A percentile compares a stretch with the other conserved stretches of the same genome.
Evolutionary conservation across 2,329 filamentous ascomycete species (phyloP).

Genomic region (Nemania sp.): DNA sequence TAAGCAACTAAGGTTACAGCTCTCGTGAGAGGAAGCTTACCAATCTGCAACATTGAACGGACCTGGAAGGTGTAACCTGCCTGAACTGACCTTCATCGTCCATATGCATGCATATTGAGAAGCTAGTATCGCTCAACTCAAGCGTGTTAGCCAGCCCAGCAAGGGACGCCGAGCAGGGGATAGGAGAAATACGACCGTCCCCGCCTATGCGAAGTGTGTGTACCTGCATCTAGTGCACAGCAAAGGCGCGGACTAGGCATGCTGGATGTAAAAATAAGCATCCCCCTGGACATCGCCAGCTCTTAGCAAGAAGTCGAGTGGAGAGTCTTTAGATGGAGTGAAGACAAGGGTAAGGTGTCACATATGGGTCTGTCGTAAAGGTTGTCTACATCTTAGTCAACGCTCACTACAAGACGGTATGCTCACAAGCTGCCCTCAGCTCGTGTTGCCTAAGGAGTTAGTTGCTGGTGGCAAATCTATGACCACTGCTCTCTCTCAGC

Average conservation of each 20-base stretch:
- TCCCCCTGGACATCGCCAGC: constrained; percentile 11
- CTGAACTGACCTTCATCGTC: constrained; percentile 7
- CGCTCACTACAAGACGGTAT: neutral
- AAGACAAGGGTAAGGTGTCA: constrained; percentile 12
- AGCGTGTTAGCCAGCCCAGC: constrained; percentile 9
- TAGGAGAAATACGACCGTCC: constrained; percentile 7
- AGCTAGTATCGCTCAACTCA: neutral
- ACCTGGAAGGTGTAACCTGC: constrained; percentile 13
- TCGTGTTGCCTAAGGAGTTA: neutral
- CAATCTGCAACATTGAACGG: constrained; percentile 8
- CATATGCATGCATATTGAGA: neutral
- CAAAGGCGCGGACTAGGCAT: neutral
- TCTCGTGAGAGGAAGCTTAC: constrained; percentile 12
- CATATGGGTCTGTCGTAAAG: constrained; percentile 15
- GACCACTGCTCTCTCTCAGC: neutral
- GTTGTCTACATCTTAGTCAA: constrained; percentile 23
- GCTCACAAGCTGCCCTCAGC: neutral
- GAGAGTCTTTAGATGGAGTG: constrained; percentile 3
- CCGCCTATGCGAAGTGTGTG: constrained; percentile 7
- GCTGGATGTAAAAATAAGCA: neutral
- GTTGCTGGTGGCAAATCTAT: neutral
- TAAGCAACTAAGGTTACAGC: constrained; percentile 8
- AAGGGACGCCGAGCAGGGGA: constrained; percentile 6
- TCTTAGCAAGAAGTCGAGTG: too few species aligned
- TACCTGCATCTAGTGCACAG: constrained; percentile 24